These are phyloP conservation scores for Phragmites australis DNA, from an alignment of 176 grass and related monocot genomes.

Conservation along the genomic window DNA sequence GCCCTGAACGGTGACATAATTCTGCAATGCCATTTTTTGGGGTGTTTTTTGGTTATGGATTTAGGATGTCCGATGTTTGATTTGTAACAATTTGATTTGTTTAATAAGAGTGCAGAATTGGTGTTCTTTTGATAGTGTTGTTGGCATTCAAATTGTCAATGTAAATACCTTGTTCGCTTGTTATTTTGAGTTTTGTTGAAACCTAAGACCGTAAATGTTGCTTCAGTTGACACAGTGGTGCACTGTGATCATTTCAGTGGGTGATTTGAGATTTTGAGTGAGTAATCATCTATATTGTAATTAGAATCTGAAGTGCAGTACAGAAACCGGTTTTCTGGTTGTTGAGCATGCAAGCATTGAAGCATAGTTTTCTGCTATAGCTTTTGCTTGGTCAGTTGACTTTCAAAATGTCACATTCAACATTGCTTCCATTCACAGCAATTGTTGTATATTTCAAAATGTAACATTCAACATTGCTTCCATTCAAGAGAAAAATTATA, in stretches of 20 bases:
- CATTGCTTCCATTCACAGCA: not conserved
- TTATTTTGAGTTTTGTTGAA: not conserved
- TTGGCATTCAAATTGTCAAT: too few relatives aligned
- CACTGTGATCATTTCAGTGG: not conserved
- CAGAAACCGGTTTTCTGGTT: not conserved
- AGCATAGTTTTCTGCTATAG: not conserved
- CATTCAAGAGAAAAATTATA: not conserved
- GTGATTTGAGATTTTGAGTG: not conserved
- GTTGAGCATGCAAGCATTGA: not conserved
- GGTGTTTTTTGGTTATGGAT: not conserved
- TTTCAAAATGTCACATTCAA: not conserved
- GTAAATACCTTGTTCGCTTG: too few relatives aligned
- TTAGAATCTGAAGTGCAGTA: slow-evolving; percentile 3
- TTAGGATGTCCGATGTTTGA: too few relatives aligned
- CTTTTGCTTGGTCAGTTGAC: not conserved
- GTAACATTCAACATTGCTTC: not conserved
- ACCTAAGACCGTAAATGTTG: not conserved
- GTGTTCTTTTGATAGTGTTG: too few relatives aligned
- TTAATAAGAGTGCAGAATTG: too few relatives aligned
- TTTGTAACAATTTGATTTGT: not conserved
- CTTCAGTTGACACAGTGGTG: not conserved
- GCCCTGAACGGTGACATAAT: not conserved
- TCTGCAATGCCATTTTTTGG: not conserved
- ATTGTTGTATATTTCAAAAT: too few relatives aligned
- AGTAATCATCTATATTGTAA: not conserved